Evolutionary conservation across 768 basidiomycete species (phyloP).

Genomic region (Lentinus brumalis): DNA sequence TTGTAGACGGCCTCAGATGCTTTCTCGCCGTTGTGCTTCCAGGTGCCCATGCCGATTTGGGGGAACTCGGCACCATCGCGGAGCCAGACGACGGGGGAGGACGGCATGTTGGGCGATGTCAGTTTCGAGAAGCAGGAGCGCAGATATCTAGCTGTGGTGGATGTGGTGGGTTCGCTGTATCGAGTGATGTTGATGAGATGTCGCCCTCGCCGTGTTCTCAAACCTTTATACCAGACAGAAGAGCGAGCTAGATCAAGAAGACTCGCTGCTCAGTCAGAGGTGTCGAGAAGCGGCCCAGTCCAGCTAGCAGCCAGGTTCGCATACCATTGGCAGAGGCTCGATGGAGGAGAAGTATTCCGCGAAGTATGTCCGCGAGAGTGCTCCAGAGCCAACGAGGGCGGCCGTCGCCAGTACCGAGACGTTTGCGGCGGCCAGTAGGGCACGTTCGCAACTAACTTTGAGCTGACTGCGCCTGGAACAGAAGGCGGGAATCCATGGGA

Average conservation of each 20-base stretch:
- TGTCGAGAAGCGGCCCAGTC: background rate
- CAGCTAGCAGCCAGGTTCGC: background rate
- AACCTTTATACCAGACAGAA: background rate
- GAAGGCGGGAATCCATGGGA: background rate
- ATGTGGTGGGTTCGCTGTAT: background rate
- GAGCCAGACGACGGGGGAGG: conserved; percentile 7
- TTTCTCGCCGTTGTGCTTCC: conserved; percentile 24
- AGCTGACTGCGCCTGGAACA: too few species aligned
- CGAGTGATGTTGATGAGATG: background rate
- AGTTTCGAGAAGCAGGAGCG: background rate
- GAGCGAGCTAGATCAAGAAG: background rate
- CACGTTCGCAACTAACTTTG: background rate
- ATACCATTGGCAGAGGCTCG: background rate
- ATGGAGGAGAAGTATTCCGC: conserved; percentile 2
- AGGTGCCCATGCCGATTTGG: conserved; percentile 27
- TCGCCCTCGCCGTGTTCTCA: background rate
- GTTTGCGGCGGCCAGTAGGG: background rate
- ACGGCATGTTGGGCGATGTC: background rate
- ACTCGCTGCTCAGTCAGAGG: background rate
- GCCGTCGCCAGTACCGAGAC: conserved; percentile 1
- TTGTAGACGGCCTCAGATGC: conserved; percentile 24
- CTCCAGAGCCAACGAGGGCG: conserved; percentile 3
- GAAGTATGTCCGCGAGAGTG: conserved; percentile 6
- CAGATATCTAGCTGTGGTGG: background rate
- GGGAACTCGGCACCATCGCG: conserved; percentile 17